These are phyloP conservation scores for Ogataea paraovalis DNA, from an alignment of 805 yeast genomes.

Conservation along the genomic window DNA sequence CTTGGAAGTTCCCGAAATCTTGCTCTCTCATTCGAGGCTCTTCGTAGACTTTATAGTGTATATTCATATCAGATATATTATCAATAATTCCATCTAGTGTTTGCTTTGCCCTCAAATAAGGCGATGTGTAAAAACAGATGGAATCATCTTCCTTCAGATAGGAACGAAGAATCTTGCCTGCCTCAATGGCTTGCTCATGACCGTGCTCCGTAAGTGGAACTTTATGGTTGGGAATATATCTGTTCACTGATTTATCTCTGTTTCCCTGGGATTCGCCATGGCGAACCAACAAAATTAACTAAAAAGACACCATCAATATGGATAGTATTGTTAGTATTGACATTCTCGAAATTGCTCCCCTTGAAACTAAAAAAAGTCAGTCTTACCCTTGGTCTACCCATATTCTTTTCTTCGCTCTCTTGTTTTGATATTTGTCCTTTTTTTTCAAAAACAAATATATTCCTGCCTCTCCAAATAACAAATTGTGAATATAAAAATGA, in stretches of 20 bases:
- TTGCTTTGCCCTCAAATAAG: conserved; percentile 79
- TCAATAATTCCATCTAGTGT: conserved; percentile 69
- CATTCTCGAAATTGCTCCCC: too few species aligned
- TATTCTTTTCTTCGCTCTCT: conserved; percentile 6
- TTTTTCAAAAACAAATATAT: too few species aligned
- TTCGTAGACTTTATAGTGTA: conserved; percentile 61
- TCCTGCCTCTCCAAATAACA: too few species aligned
- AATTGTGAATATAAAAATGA: too few species aligned
- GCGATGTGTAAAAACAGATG: conserved; percentile 81
- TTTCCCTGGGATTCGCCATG: conserved; percentile 95
- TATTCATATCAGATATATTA: conserved; percentile 39
- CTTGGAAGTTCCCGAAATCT: conserved; percentile 92
- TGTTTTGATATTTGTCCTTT: neutral
- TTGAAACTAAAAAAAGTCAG: conserved; percentile 4
- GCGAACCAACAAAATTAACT: conserved; percentile 69
- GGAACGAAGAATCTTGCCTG: conserved; percentile 47
- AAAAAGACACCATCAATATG: conserved; percentile 7
- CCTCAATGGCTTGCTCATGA: conserved; percentile 54
- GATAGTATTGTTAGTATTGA: too few species aligned
- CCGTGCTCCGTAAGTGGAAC: conserved; percentile 73
- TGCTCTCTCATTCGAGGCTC: conserved; percentile 93
- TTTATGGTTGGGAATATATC: conserved; percentile 73
- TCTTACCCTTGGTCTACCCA: conserved; percentile 43
- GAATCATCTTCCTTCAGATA: conserved; percentile 41
- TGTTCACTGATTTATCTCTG: conserved; percentile 76